Evolutionary conservation across 179 eudicot genomes (phyloP), one percentile per base, ranked within the genome.

Genomic region (Silene coronaria): DNA sequence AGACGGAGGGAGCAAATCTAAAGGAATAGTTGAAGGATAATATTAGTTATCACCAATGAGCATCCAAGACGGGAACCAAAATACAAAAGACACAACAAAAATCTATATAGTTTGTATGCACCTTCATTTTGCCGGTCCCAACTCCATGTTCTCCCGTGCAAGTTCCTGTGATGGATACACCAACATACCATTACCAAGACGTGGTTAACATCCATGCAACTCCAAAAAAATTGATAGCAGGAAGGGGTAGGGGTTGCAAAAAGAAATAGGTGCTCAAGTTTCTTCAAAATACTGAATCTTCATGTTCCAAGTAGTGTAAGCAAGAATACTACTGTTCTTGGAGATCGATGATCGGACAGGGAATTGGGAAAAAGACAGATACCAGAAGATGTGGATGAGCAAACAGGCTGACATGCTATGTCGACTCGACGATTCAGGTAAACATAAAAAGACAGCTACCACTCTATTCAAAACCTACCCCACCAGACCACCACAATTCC

Each of bases 111-210:
- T 75, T 10, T 23, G 46, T 64, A 22, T 22, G 69, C 45, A 94
- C 98, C 96, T 95, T 95, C 95, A 95, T 84, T 84, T 95, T 95
- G 32, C 99, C 99, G 10, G 99, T 95, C 65, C 99, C 99, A 73
- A 95, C 97, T 63, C 99, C 99, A 76, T 95, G 99, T 87, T 95
- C 99, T 67, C 99, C 99, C 0, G 99, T 95, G 76, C 99, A 95
- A 22, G 99, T 95, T 78, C 98, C 98, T 93, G 88, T 26, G 34
- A 36, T 72, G 23, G 23, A 70, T 36, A 10, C 21, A 46, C 58
- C 38, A 19, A 28, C 23, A 12, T 65, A 36, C 4, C 16, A 26
- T 60, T 21, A 10, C n/a, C 45, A 67, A 16, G 38, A 28, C 19
- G 27, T 55, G 45, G 12, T 42, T 45, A 51, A 21, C 14, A 38